Evolutionary conservation across 805 yeast genomes (phyloP).

Genomic region (Sugiyamaella floridensis): DNA sequence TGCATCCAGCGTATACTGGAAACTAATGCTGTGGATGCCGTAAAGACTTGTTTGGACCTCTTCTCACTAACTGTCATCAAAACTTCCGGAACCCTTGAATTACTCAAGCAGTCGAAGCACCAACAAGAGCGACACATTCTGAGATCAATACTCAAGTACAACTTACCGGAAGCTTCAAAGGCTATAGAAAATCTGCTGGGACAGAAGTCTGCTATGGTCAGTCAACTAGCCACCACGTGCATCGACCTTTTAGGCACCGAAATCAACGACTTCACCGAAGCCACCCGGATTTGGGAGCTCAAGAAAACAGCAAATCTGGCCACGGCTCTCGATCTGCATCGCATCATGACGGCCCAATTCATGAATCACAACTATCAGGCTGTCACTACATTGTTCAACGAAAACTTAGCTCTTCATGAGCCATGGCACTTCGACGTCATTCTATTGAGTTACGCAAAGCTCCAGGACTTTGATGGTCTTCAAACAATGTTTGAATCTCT

Average conservation of each 20-base stretch:
- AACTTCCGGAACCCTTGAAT: conserved; percentile 1
- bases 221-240: conserved; percentile 7
- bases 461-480: conserved; percentile 47
- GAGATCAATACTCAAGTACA: background rate
- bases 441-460: conserved; percentile 40
- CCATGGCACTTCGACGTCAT: conserved; percentile 45
- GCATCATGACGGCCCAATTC: conserved; percentile 18
- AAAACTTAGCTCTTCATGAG: conserved; percentile 37
- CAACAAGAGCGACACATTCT: conserved; percentile 3
- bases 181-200: background rate
- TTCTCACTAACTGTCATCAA: background rate
- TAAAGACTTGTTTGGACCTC: background rate
- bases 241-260: conserved; percentile 8
- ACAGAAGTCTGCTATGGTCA: background rate
- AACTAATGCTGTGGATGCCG: background rate
- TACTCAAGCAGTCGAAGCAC: background rate
- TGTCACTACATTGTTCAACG: conserved; percentile 34
- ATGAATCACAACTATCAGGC: conserved; percentile 18
- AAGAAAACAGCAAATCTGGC: conserved; percentile 20
- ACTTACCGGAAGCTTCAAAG: background rate
- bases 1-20: background rate
- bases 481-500: conserved; percentile 49
- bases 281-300: conserved; percentile 29
- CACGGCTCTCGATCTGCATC: conserved; percentile 23
- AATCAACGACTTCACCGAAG: conserved; percentile 4